Percentiles rank a stretch among this genome's conserved stretches.
Conservation (phyloP, 805 yeast genomes). For the Candida odintsovae region DNA sequence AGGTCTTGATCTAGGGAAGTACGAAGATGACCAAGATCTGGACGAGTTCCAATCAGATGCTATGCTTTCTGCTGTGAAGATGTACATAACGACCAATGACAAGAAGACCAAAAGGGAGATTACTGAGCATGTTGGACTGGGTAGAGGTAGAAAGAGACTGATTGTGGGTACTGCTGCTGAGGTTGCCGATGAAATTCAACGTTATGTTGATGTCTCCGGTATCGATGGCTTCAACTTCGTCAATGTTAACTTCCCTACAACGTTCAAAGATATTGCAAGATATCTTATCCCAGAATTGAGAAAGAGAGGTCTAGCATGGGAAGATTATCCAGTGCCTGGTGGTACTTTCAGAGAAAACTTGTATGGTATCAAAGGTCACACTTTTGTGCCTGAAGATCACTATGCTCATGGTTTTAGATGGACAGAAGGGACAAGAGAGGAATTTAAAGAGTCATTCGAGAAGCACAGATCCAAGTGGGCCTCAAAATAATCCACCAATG, state of each 20-base stretch:
- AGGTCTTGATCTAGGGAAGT: constrained; percentile 34
- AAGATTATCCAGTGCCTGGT: constrained; percentile 29
- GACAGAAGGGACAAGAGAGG: constrained; percentile 22
- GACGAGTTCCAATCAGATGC: constrained; percentile 25
- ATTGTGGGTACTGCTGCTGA: constrained; percentile 29
- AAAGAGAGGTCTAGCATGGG: constrained; percentile 28
- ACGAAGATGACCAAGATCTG: constrained; percentile 27
- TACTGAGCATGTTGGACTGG: constrained; percentile 20
- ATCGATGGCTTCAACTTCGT: constrained; percentile 40
- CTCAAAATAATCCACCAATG: no score
- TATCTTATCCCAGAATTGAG: constrained; percentile 31
- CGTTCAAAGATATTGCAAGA: constrained; percentile 34
- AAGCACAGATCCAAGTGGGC: not conserved
- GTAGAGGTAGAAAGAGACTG: constrained; percentile 25
- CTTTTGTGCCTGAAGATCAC: constrained; percentile 13
- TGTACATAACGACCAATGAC: constrained; percentile 20
- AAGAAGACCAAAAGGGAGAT: constrained; percentile 18
- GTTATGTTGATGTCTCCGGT: constrained; percentile 33
- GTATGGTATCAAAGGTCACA: constrained; percentile 15
- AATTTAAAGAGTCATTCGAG: constrained; percentile 18
- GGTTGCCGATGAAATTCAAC: constrained; percentile 34
- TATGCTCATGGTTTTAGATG: constrained; percentile 15
- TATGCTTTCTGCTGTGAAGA: constrained; percentile 27
- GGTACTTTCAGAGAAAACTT: constrained; percentile 32
- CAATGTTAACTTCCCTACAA: constrained; percentile 29